Percentiles rank a stretch among this genome's conserved stretches.
phyloP scores from a whole-genome alignment of 495 filamentous ascomycete genomes.

The Tuber borchii region DNA sequence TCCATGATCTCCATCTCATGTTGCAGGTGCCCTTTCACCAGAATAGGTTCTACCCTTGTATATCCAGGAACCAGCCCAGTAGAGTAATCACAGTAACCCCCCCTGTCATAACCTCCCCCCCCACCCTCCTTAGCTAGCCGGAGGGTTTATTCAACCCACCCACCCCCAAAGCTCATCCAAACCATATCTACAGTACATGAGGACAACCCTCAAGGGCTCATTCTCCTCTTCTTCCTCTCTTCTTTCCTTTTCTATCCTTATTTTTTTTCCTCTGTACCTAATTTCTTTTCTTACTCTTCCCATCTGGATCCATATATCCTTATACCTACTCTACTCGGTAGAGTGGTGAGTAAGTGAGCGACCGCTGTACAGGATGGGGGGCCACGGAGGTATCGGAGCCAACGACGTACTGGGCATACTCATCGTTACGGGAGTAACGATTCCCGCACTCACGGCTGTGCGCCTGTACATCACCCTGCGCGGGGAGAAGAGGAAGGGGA shows the following conservation, averaged over 20 bases:
- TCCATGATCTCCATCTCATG: neutral
- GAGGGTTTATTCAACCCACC: neutral
- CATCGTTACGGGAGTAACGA: slow-evolving; percentile 20
- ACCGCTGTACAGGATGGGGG: slow-evolving; percentile 18
- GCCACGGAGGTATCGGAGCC: slow-evolving; percentile 11
- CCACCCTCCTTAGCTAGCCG: neutral
- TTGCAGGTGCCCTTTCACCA: neutral
- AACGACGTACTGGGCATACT: slow-evolving; percentile 20
- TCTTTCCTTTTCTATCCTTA: neutral
- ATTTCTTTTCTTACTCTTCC: neutral
- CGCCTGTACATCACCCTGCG: slow-evolving; percentile 28
- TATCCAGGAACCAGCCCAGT: slow-evolving; percentile 1
- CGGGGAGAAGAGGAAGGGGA: slow-evolving; percentile 16
- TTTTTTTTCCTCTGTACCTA: neutral
- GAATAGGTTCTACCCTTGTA: neutral
- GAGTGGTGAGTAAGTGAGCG: neutral
- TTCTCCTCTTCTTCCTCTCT: neutral
- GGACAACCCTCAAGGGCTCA: neutral
- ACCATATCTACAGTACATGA: neutral
- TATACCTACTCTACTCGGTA: slow-evolving; percentile 3
- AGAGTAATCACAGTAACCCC: slow-evolving; percentile 1
- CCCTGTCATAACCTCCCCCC: neutral
- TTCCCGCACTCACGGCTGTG: slow-evolving; percentile 21
- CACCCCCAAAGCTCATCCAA: neutral
- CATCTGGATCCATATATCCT: slow-evolving; percentile 10